These are phyloP conservation scores for Aspergillus ostianus DNA, from an alignment of 495 filamentous ascomycete species.

Conservation along the genomic window DNA sequence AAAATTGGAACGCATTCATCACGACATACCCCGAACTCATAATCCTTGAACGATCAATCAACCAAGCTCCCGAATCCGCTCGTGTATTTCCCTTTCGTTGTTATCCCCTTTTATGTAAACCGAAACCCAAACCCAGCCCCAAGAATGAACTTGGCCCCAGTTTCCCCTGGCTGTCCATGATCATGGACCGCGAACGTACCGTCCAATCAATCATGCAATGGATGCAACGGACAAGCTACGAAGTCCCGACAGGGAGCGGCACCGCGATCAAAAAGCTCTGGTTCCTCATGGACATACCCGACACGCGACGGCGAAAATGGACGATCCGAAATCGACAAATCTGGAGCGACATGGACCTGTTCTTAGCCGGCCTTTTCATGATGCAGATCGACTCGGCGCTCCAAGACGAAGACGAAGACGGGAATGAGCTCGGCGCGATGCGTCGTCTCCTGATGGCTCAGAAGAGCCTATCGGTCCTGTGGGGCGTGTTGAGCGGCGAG, in stretches of 20 bases:
- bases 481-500: slow-evolving; percentile 45
- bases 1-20: slow-evolving; percentile 52
- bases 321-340: slow-evolving; percentile 47
- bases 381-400: slow-evolving; percentile 60
- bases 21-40: slow-evolving; percentile 40
- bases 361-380: slow-evolving; percentile 54
- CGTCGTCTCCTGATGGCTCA: slow-evolving; percentile 60
- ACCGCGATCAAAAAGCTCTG: slow-evolving; percentile 58
- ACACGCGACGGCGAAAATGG: slow-evolving; percentile 45
- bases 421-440: slow-evolving; percentile 32
- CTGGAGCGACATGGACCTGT: slow-evolving; percentile 54
- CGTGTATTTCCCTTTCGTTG: slow-evolving; percentile 49
- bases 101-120: slow-evolving; percentile 51
- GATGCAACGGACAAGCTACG: slow-evolving; percentile 49
- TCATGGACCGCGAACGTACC: slow-evolving; percentile 44
- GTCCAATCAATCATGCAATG: slow-evolving; percentile 54
- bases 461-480: slow-evolving; percentile 47
- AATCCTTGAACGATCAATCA: slow-evolving; percentile 40
- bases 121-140: slow-evolving; percentile 38
- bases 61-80: slow-evolving; percentile 43
- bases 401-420: slow-evolving; percentile 20
- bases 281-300: slow-evolving; percentile 62
- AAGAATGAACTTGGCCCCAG: slow-evolving; percentile 27
- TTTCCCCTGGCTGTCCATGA: slow-evolving; percentile 53
- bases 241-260: slow-evolving; percentile 44